phyloP scores from a whole-genome alignment of 2,329 filamentous ascomycete species.

The Arthrobotrys musiformis region DNA sequence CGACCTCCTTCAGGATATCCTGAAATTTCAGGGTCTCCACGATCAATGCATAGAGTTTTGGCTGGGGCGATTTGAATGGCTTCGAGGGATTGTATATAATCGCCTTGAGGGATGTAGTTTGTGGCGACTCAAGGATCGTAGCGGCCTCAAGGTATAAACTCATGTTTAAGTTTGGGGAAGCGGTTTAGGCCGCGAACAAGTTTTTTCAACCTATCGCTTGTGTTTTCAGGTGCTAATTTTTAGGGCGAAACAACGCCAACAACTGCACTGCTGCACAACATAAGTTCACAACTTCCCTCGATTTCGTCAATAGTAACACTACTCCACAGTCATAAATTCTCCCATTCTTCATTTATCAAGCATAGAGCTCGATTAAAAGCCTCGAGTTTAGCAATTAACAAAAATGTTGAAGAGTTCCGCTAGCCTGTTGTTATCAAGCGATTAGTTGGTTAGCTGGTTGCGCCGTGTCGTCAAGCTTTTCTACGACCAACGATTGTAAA shows the following conservation, averaged over 20 bases:
- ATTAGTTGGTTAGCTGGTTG: too few species aligned
- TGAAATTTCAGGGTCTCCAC: conserved; percentile 94
- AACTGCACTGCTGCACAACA: too few species aligned
- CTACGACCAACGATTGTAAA: too few species aligned
- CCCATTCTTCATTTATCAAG: too few species aligned
- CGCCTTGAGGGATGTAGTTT: conserved; percentile 85
- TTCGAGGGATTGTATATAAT: conserved; percentile 79
- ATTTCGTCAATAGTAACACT: too few species aligned
- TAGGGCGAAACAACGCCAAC: neutral
- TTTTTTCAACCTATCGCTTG: neutral
- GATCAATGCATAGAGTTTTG: conserved; percentile 86
- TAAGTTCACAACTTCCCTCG: too few species aligned
- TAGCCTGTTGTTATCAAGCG: too few species aligned
- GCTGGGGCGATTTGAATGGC: conserved; percentile 78
- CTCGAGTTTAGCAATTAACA: too few species aligned
- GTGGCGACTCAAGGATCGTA: conserved; percentile 73
- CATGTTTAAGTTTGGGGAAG: conserved; percentile 68
- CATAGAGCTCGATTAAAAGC: too few species aligned
- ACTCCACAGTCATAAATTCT: too few species aligned
- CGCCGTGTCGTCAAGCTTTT: too few species aligned
- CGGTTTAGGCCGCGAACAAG: neutral
- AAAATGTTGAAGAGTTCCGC: too few species aligned
- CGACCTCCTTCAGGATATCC: conserved; percentile 82
- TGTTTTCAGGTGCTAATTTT: neutral
- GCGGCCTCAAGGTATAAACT: conserved; percentile 95